Base-by-base conservation (phyloP, 2,329 filamentous ascomycete genomes). In the Aureobasidium namibiae region DNA sequence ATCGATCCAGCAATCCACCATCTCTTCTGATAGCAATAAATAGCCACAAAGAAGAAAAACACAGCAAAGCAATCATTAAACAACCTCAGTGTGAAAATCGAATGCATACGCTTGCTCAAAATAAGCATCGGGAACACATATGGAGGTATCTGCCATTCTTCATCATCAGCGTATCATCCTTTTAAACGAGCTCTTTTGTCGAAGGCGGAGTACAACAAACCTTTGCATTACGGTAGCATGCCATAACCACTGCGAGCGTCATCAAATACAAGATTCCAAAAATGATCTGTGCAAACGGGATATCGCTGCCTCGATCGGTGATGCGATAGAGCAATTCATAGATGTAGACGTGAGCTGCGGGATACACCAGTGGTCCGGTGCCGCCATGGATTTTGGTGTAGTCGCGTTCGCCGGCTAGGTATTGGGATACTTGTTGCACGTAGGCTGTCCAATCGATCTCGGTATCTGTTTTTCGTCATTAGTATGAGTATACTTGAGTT, bases 361-460 rank as follows among this genome's bases (percentile, higher is more conserved):
- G 94, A 74, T 99, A 99, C 61, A 99, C 94, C 53, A 97, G 80
- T 3, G 94, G 94, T 0, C 94, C 94, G 0, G 94, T 99, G 61
- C 85, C 87, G 66, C 94, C 94, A 69, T 87, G 82, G 70, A 99
- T 92, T 60, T 85, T 81, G 62, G 83, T 84, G 73, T 99, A 99
- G 73, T 96, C 87, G 70, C 89, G 85, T 77, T 97, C 92, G 68
- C 94, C 94, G 18, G 83, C 80, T 46, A 92, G 76, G 68, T 88
- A 94, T 66, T 92, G 85, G 41, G 82, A 75, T 45, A 97, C 80
- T 69, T 99, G 94, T 71, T 96, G 82, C 92, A 99, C 97, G 74
- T 99, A 99, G 0, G 94, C 90, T 61, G 81, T 82, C 92, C 92
- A 99, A 75, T 99, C 94, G 69, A 99, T 99, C 74, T 99, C 94